Percentiles rank a stretch among this genome's conserved stretches.
Evolutionary conservation across 495 filamentous ascomycete genomes (phyloP).

Genomic region (Talaromyces liani): DNA sequence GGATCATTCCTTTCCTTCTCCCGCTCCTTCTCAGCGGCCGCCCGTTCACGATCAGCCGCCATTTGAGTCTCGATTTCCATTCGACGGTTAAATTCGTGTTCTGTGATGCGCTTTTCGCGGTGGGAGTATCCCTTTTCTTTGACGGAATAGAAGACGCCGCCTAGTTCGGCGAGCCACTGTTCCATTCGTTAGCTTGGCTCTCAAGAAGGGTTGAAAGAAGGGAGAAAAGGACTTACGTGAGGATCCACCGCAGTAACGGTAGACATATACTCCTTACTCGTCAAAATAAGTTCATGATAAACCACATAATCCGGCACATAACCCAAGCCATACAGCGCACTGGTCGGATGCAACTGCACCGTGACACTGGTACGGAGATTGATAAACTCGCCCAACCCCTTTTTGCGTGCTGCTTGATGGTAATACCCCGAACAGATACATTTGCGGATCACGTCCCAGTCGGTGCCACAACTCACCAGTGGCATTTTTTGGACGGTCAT

Average conservation of each 20-base stretch:
- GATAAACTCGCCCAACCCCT: constrained; percentile 94
- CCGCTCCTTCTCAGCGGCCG: constrained; percentile 48
- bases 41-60: constrained; percentile 73
- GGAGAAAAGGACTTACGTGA: constrained; percentile 43
- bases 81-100: constrained; percentile 88
- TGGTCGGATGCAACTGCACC: constrained; percentile 89
- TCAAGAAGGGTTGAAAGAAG: no score
- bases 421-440: constrained; percentile 98
- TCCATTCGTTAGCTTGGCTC: no score
- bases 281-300: constrained; percentile 97
- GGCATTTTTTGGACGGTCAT: constrained; percentile 92
- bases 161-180: constrained; percentile 97
- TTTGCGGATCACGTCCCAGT: constrained; percentile 93
- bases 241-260: constrained; percentile 95
- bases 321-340: constrained; percentile 83
- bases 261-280: constrained; percentile 97
- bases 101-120: constrained; percentile 79
- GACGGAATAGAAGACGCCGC: constrained; percentile 96
- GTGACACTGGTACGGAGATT: constrained; percentile 92
- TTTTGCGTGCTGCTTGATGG: constrained; percentile 95
- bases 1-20: constrained; percentile 32
- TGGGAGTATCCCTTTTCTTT: constrained; percentile 97
- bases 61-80: constrained; percentile 96
- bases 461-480: constrained; percentile 82
- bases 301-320: constrained; percentile 96